A percentile compares a stretch with the other conserved stretches of the same genome.
These are phyloP conservation scores for Candida sojae DNA, from an alignment of 1,139 yeast species.

Conservation along the genomic window DNA sequence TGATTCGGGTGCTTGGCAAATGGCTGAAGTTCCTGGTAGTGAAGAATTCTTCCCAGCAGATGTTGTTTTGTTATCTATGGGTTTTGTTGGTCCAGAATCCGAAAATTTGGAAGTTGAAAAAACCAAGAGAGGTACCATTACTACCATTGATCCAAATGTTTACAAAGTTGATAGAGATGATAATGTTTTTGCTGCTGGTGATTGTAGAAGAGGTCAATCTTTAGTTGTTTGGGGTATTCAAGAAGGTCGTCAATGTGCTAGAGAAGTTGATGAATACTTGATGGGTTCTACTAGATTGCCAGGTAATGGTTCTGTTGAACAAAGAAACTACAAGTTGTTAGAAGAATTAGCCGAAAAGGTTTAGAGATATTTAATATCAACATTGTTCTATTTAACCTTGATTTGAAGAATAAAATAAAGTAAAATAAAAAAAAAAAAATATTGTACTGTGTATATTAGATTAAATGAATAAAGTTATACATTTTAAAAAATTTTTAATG, in stretches of 20 bases:
- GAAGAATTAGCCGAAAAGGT: conserved; percentile 72
- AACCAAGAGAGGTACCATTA: conserved; percentile 85
- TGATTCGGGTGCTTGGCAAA: conserved; percentile 97
- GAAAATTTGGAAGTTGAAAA: conserved; percentile 72
- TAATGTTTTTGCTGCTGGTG: conserved; percentile 93
- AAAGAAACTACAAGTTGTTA: conserved; percentile 72
- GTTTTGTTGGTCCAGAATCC: conserved; percentile 95
- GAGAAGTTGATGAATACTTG: conserved; percentile 82
- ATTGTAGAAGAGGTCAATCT: conserved; percentile 98
- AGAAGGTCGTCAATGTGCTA: conserved; percentile 98
- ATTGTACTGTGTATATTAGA: too few species aligned
- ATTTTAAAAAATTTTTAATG: too few species aligned
- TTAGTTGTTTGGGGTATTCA: conserved; percentile 99
- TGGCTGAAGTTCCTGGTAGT: conserved; percentile 95
- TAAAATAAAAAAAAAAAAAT: neutral
- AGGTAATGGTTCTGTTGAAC: conserved; percentile 90
- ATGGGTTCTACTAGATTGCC: conserved; percentile 84
- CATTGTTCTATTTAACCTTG: neutral
- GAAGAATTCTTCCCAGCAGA: conserved; percentile 96
- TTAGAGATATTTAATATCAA: conserved; percentile 16
- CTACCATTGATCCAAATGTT: conserved; percentile 65
- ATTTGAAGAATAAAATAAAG: neutral
- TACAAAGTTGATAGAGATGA: conserved; percentile 65
- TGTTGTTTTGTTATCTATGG: conserved; percentile 92
- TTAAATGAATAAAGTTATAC: too few species aligned